phyloP scores from a whole-genome alignment of 169 alveolate genomes.

The Amoebophrya sp. region DNA sequence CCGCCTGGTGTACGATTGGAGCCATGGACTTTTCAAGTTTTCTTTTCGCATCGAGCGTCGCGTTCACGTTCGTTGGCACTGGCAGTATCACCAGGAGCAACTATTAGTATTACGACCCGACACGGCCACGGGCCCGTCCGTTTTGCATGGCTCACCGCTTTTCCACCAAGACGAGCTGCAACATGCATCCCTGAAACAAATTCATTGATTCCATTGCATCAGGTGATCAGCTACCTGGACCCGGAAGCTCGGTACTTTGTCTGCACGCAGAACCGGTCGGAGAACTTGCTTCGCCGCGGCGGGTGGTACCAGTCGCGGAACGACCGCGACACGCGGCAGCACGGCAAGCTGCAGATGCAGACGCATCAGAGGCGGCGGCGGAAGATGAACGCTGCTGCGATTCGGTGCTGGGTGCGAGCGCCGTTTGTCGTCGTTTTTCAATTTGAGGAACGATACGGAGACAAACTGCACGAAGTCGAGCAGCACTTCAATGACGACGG shows the following conservation, averaged over 20 bases:
- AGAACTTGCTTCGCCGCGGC: not conserved
- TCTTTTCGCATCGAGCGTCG: too few species aligned
- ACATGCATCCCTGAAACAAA: too few species aligned
- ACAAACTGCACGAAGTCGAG: not conserved
- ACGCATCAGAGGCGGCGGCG: not conserved
- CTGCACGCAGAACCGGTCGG: not conserved
- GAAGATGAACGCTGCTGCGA: not conserved
- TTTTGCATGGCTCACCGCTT: too few species aligned
- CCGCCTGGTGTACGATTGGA: too few species aligned
- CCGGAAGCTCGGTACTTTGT: not conserved
- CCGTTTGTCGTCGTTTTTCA: not conserved
- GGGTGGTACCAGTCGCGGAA: not conserved
- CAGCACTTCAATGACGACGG: not conserved
- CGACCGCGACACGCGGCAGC: not conserved
- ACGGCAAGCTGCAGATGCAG: not conserved
- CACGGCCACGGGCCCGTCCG: too few species aligned
- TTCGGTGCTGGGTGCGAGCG: not conserved
- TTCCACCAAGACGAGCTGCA: too few species aligned
- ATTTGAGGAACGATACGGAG: not conserved
- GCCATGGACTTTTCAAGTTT: too few species aligned
- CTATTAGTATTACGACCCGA: too few species aligned
- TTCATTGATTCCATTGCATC: too few species aligned
- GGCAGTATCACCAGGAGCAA: too few species aligned
- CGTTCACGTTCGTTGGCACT: too few species aligned
- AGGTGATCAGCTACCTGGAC: not conserved